Evolutionary conservation across 2,329 filamentous ascomycete genomes (phyloP).

Genomic region (Aureobasidium sp.): DNA sequence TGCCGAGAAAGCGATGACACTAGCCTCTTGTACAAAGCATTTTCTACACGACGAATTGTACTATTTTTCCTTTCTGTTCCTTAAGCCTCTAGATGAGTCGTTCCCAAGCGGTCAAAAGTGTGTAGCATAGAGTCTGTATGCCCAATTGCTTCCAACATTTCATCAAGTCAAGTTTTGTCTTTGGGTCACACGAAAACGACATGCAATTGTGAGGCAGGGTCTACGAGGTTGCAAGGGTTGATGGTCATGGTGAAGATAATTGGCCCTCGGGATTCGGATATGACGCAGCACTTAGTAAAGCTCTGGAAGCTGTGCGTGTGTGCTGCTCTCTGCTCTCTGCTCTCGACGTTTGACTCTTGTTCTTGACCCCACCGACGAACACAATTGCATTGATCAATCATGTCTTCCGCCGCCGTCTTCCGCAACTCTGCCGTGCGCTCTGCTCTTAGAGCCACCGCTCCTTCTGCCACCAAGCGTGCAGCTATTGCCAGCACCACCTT

Average conservation of each 20-base stretch:
- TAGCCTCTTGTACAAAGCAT: slow-evolving; percentile 13
- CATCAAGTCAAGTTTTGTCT: background rate
- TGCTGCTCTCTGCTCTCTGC: background rate
- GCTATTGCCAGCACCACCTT: slow-evolving; percentile 66
- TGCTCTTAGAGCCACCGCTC: slow-evolving; percentile 59
- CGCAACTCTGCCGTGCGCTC: slow-evolving; percentile 63
- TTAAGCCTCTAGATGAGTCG: background rate
- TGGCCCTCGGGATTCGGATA: background rate
- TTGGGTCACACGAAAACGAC: background rate
- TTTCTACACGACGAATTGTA: slow-evolving; percentile 10
- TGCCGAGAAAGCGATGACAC: slow-evolving; percentile 10
- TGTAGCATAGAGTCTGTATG: slow-evolving; percentile 9
- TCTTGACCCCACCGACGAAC: background rate
- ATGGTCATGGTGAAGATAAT: background rate
- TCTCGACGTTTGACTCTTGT: background rate
- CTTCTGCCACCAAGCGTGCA: slow-evolving; percentile 51
- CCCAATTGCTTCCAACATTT: background rate
- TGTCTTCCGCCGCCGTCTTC: slow-evolving; percentile 71
- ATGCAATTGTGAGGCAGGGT: background rate
- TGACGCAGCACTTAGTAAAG: slow-evolving; percentile 1
- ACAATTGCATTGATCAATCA: slow-evolving; percentile 31
- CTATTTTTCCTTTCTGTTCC: slow-evolving; percentile 11
- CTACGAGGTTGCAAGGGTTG: background rate
- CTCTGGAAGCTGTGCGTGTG: background rate
- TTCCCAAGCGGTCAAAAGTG: slow-evolving; percentile 4